Base-by-base conservation (phyloP, 305 asterid genomes). In the Rubia peregrina region DNA sequence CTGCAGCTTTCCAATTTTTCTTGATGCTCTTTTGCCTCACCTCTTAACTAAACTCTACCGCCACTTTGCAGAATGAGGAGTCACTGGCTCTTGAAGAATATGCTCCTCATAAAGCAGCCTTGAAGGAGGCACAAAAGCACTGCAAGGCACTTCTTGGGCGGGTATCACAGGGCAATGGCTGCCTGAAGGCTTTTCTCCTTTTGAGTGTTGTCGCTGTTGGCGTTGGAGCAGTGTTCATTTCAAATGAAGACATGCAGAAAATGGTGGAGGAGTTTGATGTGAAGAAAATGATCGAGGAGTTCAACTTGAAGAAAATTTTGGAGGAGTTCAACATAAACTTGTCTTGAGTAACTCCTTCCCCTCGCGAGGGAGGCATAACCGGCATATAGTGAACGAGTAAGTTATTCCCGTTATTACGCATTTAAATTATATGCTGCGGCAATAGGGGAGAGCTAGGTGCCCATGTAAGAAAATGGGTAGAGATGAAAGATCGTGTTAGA, bases 71-170 rank as follows among this genome's bases (percentile, higher is more conserved):
- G 86, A 83, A 79, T 68, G 81, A 80, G 79, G 68, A 75, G 72
- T 84, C 72, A 64, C 71, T 80, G 77, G 42, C 75, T 60, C 40
- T 30, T 41, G 79, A 68, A 46, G 65, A 77, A 30, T 61, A 68
- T 64, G 76, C 60, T 59, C 72, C 72, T 68, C 46, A 26, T 46
- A 71, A 44, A 64, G 61, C 77, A 48, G 17, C 73, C 44, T 43
- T 80, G 70, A 77, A 77, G 73, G 84, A 80, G n/a, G 80, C 81
- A 38, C 79, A 77, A 40, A 82, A 77, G 72, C 71, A 70, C 61
- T 62, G 84, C 76, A 82, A 77, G 82, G 51, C 62, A 22, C 43
- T 80, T 70, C 66, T 67, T 1, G 77, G 82, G 26, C 71, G 76
- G 6, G 76, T 77, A 71, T 75, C 86, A 14, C 82, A 67, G 41